Conservation (phyloP, 208 protist genomes). For the Vickermania ingenoplastis region DNA sequence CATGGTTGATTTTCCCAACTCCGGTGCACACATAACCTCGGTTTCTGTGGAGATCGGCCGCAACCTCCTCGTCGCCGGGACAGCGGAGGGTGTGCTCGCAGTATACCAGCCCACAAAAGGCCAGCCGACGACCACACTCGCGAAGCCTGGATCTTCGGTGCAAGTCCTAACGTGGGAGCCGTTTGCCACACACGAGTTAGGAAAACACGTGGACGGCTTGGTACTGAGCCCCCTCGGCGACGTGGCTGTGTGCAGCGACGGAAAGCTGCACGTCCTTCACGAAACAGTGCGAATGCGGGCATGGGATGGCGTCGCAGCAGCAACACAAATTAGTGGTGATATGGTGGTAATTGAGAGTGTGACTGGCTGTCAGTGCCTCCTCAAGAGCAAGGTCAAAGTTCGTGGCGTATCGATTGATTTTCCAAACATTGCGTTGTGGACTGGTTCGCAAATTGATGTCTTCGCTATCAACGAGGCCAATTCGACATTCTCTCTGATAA, state of each 20-base stretch:
- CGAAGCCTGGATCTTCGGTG: not conserved
- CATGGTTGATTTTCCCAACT: conserved; percentile 45
- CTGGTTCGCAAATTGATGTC: conserved; percentile 75
- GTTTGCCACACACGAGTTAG: conserved; percentile 54
- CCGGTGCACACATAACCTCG: conserved; percentile 38
- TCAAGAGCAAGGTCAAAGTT: conserved; percentile 62
- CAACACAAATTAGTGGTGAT: conserved; percentile 78
- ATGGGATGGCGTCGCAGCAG: conserved; percentile 76
- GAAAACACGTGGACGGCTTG: conserved; percentile 48
- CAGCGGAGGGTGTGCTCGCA: conserved; percentile 51
- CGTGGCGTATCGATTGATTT: conserved; percentile 74
- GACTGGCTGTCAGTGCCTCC: conserved; percentile 74
- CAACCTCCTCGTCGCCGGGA: conserved; percentile 43
- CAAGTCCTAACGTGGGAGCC: conserved; percentile 45
- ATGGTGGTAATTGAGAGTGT: conserved; percentile 83
- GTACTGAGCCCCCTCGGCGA: conserved; percentile 44
- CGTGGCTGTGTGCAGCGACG: conserved; percentile 43
- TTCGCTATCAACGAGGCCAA: conserved; percentile 83
- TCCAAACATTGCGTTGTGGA: conserved; percentile 85
- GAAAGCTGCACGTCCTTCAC: conserved; percentile 69
- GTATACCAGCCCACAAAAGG: conserved; percentile 32
- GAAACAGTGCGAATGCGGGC: conserved; percentile 76
- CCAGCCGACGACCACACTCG: not conserved
- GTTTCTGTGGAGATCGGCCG: conserved; percentile 25
- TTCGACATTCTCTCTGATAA: conserved; percentile 53